Evolutionary conservation across 176 grass and related monocot species (phyloP).

Genomic region (Neostapfia colusana): DNA sequence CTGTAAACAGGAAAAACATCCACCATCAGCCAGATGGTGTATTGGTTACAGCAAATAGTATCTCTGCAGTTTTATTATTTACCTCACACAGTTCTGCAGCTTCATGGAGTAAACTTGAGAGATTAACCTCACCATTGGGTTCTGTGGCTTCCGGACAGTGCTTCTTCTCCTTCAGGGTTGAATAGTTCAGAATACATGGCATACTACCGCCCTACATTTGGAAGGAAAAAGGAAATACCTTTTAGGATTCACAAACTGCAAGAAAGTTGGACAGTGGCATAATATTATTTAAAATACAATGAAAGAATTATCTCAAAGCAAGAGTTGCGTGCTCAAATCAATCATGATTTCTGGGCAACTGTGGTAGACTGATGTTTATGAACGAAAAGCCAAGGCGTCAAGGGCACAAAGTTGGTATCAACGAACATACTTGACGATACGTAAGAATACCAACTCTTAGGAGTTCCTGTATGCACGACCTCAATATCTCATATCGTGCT

Average conservation of each 20-base stretch:
- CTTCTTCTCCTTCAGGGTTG: slow-evolving; percentile 71
- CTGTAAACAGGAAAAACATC: slow-evolving; percentile 33
- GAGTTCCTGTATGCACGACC: slow-evolving; percentile 94
- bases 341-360: not conserved
- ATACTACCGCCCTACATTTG: slow-evolving; percentile 38
- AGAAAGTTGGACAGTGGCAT: not conserved
- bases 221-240: not conserved
- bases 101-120: slow-evolving; percentile 66
- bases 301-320: slow-evolving; percentile 11
- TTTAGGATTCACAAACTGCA: not conserved
- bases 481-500: slow-evolving; percentile 95
- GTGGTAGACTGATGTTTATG: not conserved
- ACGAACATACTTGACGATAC: slow-evolving; percentile 54
- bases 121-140: slow-evolving; percentile 44
- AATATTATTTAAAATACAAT: not conserved
- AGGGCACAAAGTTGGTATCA: slow-evolving; percentile 15
- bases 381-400: not conserved
- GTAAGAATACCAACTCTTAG: slow-evolving; percentile 78
- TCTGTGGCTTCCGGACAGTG: slow-evolving; percentile 53
- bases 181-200: slow-evolving; percentile 64
- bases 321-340: not conserved
- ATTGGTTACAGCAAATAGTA: not conserved
- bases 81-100: slow-evolving; percentile 83
- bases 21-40: not conserved
- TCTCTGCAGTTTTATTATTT: slow-evolving; percentile 23